Base-by-base conservation (phyloP, 257 asterid genomes). In the Prunella vulgaris region DNA sequence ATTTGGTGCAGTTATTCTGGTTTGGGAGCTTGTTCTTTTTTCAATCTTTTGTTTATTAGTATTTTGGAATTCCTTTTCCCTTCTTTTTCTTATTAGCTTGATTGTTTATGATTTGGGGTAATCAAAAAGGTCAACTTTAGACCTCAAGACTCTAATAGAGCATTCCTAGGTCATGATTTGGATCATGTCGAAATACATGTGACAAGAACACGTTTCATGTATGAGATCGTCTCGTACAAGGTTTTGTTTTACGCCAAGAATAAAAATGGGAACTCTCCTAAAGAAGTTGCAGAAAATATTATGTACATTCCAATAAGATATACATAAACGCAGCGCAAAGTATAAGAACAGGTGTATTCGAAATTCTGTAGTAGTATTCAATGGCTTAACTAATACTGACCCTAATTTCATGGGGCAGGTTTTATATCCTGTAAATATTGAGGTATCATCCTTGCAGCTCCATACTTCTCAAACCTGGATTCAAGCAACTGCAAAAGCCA, bases 401-500 rank as follows among this genome's bases (percentile, higher is more conserved):
- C 66, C 33, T n/a, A 10, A 64, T 58, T 65, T 69, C 5, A 49
- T 1, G 32, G 68, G 68, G 27, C 13, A 13, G 48, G 49, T 24
- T 25, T 6, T 58, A 10, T 5, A 46, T 9, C 42, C 74, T 74
- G 37, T 64, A 51, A 28, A 38, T 21, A 35, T 24, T 71, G 62
- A 37, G 64, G 28, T 57, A 62, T 54, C 32, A 37, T 40, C 61
- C 35, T 53, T 42, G 53, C 59, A 54, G 51, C 76, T 69, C 57
- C 68, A 66, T 51, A 28, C 56, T 48, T 69, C 66, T 70, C 60
- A 27, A 18, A 74, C 60, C 60, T 60, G 66, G 71, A 59, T 70
- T 52, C 78, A 60, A 68, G 71, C 56, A 73, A 68, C 83, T 77
- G 75, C 69, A 71, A n/a, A n/a, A n/a, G n/a, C n/a, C n/a, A n/a